phyloP scores from a whole-genome alignment of 1,139 yeast species.

The Protomyces lactucae-debilis region DNA sequence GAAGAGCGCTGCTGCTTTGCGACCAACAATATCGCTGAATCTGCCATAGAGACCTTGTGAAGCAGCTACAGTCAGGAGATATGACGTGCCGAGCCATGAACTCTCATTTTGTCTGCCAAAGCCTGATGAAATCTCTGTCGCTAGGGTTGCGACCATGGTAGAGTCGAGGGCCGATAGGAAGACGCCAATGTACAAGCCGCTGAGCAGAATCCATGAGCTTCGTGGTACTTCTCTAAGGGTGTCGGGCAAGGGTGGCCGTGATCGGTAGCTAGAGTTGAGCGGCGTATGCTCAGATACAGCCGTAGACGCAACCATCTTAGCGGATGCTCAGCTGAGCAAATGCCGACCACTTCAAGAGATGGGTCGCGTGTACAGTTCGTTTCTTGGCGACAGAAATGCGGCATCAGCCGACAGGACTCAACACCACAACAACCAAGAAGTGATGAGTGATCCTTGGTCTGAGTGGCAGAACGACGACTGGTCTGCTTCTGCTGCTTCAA shows the following conservation, averaged over 20 bases:
- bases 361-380: too few species aligned
- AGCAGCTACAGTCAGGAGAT: slow-evolving; percentile 32
- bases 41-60: slow-evolving; percentile 47
- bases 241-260: slow-evolving; percentile 3
- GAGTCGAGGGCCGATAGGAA: slow-evolving; percentile 35
- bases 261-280: neutral
- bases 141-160: slow-evolving; percentile 29
- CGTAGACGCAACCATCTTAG: neutral
- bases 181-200: slow-evolving; percentile 21
- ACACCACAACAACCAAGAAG: neutral
- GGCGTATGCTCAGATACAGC: neutral
- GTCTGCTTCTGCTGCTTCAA: slow-evolving; percentile 3
- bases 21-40: slow-evolving; percentile 51
- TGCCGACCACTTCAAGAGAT: too few species aligned
- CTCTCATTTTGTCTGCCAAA: slow-evolving; percentile 28
- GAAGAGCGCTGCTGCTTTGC: slow-evolving; percentile 45
- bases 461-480: slow-evolving; percentile 24
- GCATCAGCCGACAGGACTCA: neutral
- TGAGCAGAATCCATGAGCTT: slow-evolving; percentile 14
- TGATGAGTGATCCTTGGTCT: slow-evolving; percentile 22
- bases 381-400: too few species aligned
- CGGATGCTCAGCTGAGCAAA: too few species aligned
- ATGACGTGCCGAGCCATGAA: slow-evolving; percentile 33
- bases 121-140: slow-evolving; percentile 31
- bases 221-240: slow-evolving; percentile 7